phyloP scores from a whole-genome alignment of 1,139 yeast genomes.

The Dujonia santamariae region DNA sequence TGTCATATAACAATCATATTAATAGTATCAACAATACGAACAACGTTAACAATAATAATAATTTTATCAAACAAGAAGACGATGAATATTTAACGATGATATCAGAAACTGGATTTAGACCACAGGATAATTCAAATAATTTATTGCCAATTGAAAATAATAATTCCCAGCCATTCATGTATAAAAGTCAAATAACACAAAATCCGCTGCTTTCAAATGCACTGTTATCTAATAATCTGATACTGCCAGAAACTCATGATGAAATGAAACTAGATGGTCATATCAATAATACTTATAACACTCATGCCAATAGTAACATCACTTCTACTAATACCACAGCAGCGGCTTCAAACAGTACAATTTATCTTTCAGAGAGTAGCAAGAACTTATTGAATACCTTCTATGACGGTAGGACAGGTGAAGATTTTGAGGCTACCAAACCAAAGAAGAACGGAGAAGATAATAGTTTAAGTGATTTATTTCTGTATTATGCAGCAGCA shows the following conservation, averaged over 20 bases:
- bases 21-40: background rate
- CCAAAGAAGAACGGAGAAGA: background rate
- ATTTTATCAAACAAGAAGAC: background rate
- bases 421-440: background rate
- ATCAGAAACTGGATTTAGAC: background rate
- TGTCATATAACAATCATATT: background rate
- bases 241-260: no score
- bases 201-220: no score
- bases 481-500: constrained; percentile 8
- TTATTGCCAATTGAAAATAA: no score
- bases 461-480: constrained; percentile 6
- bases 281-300: no score
- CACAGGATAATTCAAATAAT: no score
- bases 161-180: no score
- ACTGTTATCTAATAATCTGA: no score
- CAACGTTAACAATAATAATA: background rate
- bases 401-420: background rate
- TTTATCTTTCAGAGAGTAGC: background rate
- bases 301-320: no score
- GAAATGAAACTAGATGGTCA: no score
- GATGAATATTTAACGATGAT: background rate
- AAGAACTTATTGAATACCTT: background rate
- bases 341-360: background rate
- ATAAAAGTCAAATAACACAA: no score
- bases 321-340: no score